A percentile compares a stretch with the other conserved stretches of the same genome.
Evolutionary conservation across 2,329 filamentous ascomycete species (phyloP).

Genomic region (Cercospora sojina): DNA sequence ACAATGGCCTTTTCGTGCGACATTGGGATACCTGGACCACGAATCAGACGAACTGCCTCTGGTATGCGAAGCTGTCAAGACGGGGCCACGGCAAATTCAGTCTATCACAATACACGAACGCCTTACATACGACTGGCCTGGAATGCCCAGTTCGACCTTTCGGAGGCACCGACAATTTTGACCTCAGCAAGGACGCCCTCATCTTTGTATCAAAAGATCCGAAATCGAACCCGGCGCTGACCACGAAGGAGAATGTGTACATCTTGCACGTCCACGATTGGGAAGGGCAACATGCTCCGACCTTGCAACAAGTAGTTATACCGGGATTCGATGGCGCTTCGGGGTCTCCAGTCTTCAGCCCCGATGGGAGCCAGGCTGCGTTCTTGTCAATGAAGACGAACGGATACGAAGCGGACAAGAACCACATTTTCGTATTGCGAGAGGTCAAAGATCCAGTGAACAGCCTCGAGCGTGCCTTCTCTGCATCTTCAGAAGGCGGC

Average conservation of each 20-base stretch:
- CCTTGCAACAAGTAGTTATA: conserved; percentile 57
- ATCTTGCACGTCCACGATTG: conserved; percentile 65
- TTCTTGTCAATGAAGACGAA: conserved; percentile 76
- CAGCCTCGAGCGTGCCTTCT: conserved; percentile 5
- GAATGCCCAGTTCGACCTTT: conserved; percentile 74
- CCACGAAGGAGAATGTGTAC: conserved; percentile 82
- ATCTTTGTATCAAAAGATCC: conserved; percentile 76
- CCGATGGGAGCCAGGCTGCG: conserved; percentile 66
- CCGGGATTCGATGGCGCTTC: conserved; percentile 64
- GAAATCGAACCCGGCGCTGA: conserved; percentile 65
- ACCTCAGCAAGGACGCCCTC: conserved; percentile 65
- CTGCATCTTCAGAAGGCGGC: conserved; percentile 16
- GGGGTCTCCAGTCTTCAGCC: conserved; percentile 69
- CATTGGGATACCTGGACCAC: conserved; percentile 61
- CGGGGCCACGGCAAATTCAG: conserved; percentile 38
- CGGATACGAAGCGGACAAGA: conserved; percentile 80
- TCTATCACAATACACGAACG: conserved; percentile 58
- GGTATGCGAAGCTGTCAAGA: conserved; percentile 62
- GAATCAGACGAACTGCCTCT: conserved; percentile 69
- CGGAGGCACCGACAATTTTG: conserved; percentile 77
- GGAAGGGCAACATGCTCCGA: conserved; percentile 51
- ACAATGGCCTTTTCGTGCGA: conserved; percentile 53
- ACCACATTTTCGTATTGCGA: conserved; percentile 64
- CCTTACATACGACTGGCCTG: conserved; percentile 58
- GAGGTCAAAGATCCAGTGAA: conserved; percentile 46